Conservation (phyloP, 2,329 filamentous ascomycete genomes). For the Xenosphaeropsis pyriputrescens region DNA sequence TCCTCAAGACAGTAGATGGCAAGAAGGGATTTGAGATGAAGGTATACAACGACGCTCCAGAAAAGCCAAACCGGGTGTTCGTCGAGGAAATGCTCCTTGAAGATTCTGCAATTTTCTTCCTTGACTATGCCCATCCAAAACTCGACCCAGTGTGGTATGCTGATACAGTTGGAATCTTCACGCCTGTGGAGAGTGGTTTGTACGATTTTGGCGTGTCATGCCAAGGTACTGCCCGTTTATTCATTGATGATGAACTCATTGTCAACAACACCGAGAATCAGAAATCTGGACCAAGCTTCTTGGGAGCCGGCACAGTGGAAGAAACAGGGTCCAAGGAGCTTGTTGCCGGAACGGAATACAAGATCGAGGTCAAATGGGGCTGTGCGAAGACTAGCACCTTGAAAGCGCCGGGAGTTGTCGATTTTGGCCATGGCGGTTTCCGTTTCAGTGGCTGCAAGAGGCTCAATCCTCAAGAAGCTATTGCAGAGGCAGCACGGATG, state of each 20-base stretch:
- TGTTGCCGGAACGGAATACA: constrained; percentile 12
- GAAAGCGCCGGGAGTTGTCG: constrained; percentile 29
- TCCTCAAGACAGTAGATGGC: constrained; percentile 34
- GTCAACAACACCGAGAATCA: constrained; percentile 17
- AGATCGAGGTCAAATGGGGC: constrained; percentile 26
- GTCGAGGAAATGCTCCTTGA: constrained; percentile 56
- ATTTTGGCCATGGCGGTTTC: constrained; percentile 37
- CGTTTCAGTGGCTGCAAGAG: constrained; percentile 42
- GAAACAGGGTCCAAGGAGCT: constrained; percentile 9
- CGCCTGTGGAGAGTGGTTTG: not conserved
- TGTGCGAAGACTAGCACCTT: constrained; percentile 37
- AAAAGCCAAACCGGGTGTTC: constrained; percentile 39
- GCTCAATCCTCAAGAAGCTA: constrained; percentile 39
- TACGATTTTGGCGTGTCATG: constrained; percentile 18
- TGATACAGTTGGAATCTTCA: not conserved
- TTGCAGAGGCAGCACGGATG: constrained; percentile 47
- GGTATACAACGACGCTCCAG: constrained; percentile 43
- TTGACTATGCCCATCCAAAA: constrained; percentile 1
- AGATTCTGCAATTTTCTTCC: not conserved
- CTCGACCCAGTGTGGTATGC: constrained; percentile 1
- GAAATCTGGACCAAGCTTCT: constrained; percentile 19
- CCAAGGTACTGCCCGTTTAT: constrained; percentile 16
- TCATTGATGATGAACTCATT: constrained; percentile 14
- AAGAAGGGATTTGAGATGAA: constrained; percentile 44
- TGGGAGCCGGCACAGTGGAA: constrained; percentile 17